Evolutionary conservation across 176 grass and related monocot species (phyloP), one percentile per base, ranked within the genome.

Genomic region (Zoysia japonica): DNA sequence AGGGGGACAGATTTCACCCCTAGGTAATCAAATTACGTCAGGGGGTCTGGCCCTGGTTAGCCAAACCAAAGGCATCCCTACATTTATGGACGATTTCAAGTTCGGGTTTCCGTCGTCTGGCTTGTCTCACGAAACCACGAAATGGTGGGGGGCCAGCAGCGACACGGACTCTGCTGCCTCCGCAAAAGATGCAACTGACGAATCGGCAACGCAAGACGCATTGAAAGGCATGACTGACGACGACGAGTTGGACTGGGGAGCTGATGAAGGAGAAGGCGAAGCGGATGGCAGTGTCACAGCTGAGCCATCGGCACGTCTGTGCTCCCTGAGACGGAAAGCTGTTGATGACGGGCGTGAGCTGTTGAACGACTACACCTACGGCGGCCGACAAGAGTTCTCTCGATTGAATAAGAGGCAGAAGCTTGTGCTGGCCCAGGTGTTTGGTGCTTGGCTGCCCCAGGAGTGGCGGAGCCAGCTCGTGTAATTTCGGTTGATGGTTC

Each of bases 81-180:
- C 88, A 11, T 98, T 87, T 81, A 92, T 98, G 95, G 95, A 94
- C 61, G 95, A 94, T 85, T 92, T 98, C 49, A 91, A 93, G 85
- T 89, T 72, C 1, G 95, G 95, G 60, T 98, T 98, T 73, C 92
- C 95, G 4, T 78, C 83, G 19, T 83, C 63, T 78, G 92, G 90
- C 40, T 82, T 94, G 71, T 89, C 95, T 65, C 54, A 56, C 78
- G 55, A 70, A 86, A 89, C 79, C 35, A 53, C 69, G 78, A 92
- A 91, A 91, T 98, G 92, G 95, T 98, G 95, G 95, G 92, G 87
- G 28, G 74, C 61, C 11, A 72, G 64, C 49, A 83, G 76, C 42
- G 63, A 83, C 41, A 67, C 28, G 17, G 80, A 88, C 45, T 81
- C 68, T n/a, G 9, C 68, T 40, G 15, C n/a, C 9, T 16, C 79